These are phyloP conservation scores for Aspergillus taichungensis DNA, from an alignment of 495 filamentous ascomycete species.

Conservation along the genomic window DNA sequence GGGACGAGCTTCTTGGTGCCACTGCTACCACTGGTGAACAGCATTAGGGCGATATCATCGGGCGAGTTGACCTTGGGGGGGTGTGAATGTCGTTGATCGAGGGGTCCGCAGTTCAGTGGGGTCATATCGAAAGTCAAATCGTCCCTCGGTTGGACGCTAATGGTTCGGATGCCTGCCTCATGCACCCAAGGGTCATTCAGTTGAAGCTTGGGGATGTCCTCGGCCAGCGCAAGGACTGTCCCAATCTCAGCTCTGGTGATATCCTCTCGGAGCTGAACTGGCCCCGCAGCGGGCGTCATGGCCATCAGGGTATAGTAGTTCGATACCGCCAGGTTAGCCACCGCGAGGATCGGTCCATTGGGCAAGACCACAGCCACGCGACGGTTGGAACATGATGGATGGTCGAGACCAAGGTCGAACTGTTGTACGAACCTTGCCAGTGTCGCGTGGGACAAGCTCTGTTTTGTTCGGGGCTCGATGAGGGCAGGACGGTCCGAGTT, in stretches of 20 bases:
- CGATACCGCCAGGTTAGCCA: constrained; percentile 11
- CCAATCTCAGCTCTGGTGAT: constrained; percentile 12
- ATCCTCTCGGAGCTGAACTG: constrained; percentile 15
- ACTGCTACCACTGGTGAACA: constrained; percentile 40
- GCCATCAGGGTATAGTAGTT: constrained; percentile 15
- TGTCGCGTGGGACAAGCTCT: too few relatives aligned
- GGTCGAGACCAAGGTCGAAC: too few relatives aligned
- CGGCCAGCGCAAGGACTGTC: constrained; percentile 13
- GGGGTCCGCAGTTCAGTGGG: not conserved
- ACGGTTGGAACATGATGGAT: constrained; percentile 3
- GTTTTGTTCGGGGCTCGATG: too few relatives aligned
- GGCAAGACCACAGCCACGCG: constrained; percentile 14
- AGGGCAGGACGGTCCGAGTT: too few relatives aligned
- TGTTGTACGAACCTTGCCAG: too few relatives aligned
- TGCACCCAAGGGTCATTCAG: constrained; percentile 1
- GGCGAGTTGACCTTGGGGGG: constrained; percentile 3
- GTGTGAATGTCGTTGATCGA: not conserved
- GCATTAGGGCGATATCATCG: constrained; percentile 30
- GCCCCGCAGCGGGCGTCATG: constrained; percentile 12
- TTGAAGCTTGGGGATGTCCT: constrained; percentile 11
- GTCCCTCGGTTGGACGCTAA: constrained; percentile 8
- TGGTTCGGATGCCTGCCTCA: constrained; percentile 2
- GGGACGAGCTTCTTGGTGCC: constrained; percentile 40
- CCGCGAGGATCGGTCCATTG: constrained; percentile 11
- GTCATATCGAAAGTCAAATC: constrained; percentile 12